Conservation (phyloP, 352 stramenopile species). For the Phytophthora cajani region DNA sequence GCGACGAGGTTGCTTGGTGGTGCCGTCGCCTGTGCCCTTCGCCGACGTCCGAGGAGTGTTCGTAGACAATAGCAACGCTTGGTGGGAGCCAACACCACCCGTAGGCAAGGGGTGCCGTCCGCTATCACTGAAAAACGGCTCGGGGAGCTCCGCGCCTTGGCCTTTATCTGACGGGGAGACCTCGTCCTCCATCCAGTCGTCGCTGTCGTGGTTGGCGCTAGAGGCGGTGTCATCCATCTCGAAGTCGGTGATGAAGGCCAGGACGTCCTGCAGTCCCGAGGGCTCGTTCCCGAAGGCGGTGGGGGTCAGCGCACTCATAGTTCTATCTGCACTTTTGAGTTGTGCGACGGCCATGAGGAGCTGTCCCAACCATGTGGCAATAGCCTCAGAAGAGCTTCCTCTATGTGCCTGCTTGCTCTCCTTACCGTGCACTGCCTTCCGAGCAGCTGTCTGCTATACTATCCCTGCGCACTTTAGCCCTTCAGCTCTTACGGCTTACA, state of each 20-base stretch:
- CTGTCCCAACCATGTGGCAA: conserved; percentile 29
- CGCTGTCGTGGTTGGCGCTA: conserved; percentile 6
- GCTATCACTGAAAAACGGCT: conserved; percentile 2
- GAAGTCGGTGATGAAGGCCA: conserved; percentile 42
- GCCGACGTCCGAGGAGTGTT: background rate
- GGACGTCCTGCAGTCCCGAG: conserved; percentile 31
- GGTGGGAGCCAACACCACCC: background rate
- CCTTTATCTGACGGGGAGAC: background rate
- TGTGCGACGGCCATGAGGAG: conserved; percentile 15
- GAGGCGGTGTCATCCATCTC: conserved; percentile 28
- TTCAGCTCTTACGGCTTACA: too few species aligned
- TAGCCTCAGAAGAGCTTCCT: conserved; percentile 4
- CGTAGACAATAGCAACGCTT: background rate
- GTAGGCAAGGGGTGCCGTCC: conserved; percentile 12
- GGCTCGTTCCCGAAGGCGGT: conserved; percentile 17
- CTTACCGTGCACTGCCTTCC: conserved; percentile 2
- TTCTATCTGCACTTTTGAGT: conserved; percentile 21
- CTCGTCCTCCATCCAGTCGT: conserved; percentile 18
- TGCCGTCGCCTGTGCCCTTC: background rate
- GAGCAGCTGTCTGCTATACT: conserved; percentile 13
- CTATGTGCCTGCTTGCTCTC: background rate
- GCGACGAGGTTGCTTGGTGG: conserved; percentile 7
- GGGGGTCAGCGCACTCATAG: conserved; percentile 29
- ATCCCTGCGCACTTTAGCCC: too few species aligned
- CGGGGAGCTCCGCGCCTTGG: conserved; percentile 2